A percentile compares a stretch with the other conserved stretches of the same genome.
phyloP scores from a whole-genome alignment of 169 alveolate species.

The Plasmodium cynomolgi region DNA sequence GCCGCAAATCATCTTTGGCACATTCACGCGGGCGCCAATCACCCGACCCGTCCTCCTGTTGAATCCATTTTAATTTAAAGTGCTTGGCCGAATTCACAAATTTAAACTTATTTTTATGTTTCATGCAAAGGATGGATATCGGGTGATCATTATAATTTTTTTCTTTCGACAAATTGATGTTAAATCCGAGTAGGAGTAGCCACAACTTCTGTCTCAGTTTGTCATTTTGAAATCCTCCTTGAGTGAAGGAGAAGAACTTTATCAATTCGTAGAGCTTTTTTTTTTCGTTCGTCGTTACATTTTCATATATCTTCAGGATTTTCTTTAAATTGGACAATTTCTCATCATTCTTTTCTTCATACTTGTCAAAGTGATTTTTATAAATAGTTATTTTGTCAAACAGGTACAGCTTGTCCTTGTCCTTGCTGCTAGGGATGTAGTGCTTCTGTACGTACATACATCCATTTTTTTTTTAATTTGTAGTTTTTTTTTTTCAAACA shows the following conservation, averaged over 20 bases:
- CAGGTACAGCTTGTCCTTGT: slow-evolving; percentile 14
- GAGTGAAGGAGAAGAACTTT: slow-evolving; percentile 60
- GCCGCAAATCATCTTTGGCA: not conserved
- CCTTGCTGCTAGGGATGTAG: not conserved
- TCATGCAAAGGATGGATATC: slow-evolving; percentile 50
- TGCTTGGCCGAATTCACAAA: slow-evolving; percentile 2
- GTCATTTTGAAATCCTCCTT: slow-evolving; percentile 72
- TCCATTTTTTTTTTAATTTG: slow-evolving; percentile 41
- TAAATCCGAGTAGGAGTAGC: slow-evolving; percentile 66
- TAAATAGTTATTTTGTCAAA: slow-evolving; percentile 42
- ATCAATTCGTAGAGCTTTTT: slow-evolving; percentile 57
- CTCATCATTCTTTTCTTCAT: slow-evolving; percentile 27
- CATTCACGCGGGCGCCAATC: not conserved
- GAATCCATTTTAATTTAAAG: slow-evolving; percentile 45
- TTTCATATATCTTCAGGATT: slow-evolving; percentile 70
- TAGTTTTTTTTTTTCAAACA: slow-evolving; percentile 28
- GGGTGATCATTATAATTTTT: slow-evolving; percentile 71
- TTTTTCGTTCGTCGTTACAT: slow-evolving; percentile 45
- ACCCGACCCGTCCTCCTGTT: not conserved
- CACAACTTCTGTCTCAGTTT: slow-evolving; percentile 55
- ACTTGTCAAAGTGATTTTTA: slow-evolving; percentile 59
- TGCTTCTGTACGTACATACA: slow-evolving; percentile 39
- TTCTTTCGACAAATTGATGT: slow-evolving; percentile 55
- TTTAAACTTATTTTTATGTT: slow-evolving; percentile 27
- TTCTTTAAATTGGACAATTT: slow-evolving; percentile 45